A percentile compares a stretch with the other conserved stretches of the same genome.
phyloP scores from a whole-genome alignment of 116 monocot species.

The Iris pallida region DNA sequence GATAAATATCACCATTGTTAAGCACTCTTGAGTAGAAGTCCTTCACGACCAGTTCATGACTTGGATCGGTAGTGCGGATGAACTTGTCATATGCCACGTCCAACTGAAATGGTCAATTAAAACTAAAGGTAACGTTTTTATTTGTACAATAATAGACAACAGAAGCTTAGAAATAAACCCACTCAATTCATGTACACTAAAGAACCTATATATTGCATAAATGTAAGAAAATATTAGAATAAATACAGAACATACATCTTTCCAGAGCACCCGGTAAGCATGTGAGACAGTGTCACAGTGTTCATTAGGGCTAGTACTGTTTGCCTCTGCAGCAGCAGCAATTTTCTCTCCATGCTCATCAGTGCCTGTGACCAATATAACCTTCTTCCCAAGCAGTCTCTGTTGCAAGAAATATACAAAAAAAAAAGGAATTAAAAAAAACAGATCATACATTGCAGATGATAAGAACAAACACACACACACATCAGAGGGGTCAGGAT shows the following conservation, averaged over 20 bases:
- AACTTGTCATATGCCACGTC: conserved; percentile 88
- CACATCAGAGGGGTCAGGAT: no score
- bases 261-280: conserved; percentile 72
- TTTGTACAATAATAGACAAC: not conserved
- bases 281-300: conserved; percentile 76
- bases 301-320: conserved; percentile 53
- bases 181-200: not conserved
- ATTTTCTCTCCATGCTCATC: conserved; percentile 99
- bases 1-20: conserved; percentile 78
- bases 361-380: conserved; percentile 88
- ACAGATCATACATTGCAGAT: not conserved
- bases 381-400: conserved; percentile 78
- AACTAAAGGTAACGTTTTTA: conserved; percentile 6
- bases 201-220: conserved; percentile 36
- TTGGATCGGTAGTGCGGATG: conserved; percentile 81
- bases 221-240: conserved; percentile 4
- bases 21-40: conserved; percentile 91
- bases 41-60: conserved; percentile 80
- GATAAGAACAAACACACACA: no score
- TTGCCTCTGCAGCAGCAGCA: conserved; percentile 73
- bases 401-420: conserved; percentile 17
- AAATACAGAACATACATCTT: conserved; percentile 47
- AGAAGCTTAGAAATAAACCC: not conserved
- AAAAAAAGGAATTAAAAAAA: not conserved
- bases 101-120: conserved; percentile 45